These are phyloP conservation scores for Marasmius fiardii DNA, from an alignment of 1,284 basidiomycete genomes.

Conservation along the genomic window DNA sequence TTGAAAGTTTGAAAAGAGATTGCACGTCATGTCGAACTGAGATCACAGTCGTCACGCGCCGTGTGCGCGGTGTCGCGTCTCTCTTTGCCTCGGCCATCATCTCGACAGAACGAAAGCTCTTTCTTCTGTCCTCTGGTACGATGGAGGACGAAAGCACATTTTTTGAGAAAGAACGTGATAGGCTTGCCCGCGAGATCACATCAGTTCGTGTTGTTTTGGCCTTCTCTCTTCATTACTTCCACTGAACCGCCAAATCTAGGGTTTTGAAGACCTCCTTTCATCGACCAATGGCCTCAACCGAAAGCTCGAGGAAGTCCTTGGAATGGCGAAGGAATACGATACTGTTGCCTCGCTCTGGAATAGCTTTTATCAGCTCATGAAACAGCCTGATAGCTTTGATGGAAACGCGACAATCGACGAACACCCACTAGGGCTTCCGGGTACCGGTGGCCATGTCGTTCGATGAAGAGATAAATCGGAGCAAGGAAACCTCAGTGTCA, in stretches of 20 bases:
- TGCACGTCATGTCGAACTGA: too few species aligned
- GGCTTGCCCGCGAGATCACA: slow-evolving; percentile 68
- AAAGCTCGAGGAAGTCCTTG: slow-evolving; percentile 87
- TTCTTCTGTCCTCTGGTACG: neutral
- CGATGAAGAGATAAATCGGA: neutral
- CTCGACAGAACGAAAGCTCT: too few species aligned
- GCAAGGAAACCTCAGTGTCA: neutral
- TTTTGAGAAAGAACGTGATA: slow-evolving; percentile 77
- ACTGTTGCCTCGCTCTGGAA: slow-evolving; percentile 89
- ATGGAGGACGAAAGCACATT: slow-evolving; percentile 57
- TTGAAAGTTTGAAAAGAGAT: too few species aligned
- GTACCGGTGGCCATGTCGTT: slow-evolving; percentile 8
- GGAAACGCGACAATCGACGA: slow-evolving; percentile 27
- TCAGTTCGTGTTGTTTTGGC: slow-evolving; percentile 41
- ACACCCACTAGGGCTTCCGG: slow-evolving; percentile 14
- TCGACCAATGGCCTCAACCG: slow-evolving; percentile 90
- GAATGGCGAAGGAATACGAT: slow-evolving; percentile 91
- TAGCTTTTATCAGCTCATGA: slow-evolving; percentile 78
- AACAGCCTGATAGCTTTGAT: slow-evolving; percentile 37
- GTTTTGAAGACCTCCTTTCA: slow-evolving; percentile 86
- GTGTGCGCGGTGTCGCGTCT: too few species aligned
- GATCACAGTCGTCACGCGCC: too few species aligned
- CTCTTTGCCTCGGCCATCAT: too few species aligned
- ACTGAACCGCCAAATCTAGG: slow-evolving; percentile 41
- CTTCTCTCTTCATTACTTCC: neutral